A percentile compares a stretch with the other conserved stretches of the same genome.
phyloP scores from a whole-genome alignment of 331 rosid genomes.

The Quercus phellos region DNA sequence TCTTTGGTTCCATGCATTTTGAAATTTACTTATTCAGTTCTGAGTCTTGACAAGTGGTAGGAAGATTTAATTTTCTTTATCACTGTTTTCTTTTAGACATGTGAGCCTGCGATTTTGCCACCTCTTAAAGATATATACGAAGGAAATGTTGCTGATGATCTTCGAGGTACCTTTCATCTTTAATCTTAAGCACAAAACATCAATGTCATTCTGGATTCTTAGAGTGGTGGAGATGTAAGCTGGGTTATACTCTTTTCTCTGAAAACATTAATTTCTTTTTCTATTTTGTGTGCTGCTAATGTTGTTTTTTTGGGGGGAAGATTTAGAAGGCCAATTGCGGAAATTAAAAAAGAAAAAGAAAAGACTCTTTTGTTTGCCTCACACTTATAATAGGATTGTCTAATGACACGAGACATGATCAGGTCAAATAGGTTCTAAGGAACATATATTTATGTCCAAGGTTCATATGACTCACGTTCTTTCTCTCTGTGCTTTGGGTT shows the following conservation, averaged over 20 bases:
- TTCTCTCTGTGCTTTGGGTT: background rate
- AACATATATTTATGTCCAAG: background rate
- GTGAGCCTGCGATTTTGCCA: conserved; percentile 79
- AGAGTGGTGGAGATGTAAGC: conserved; percentile 7
- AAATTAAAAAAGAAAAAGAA: background rate
- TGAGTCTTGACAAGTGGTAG: background rate
- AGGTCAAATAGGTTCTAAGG: background rate
- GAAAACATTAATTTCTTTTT: background rate
- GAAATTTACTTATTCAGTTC: background rate
- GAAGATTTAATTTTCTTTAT: background rate
- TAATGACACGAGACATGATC: background rate
- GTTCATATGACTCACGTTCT: background rate
- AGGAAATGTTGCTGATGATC: conserved; percentile 63
- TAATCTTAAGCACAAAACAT: conserved; percentile 15
- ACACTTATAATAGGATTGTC: background rate
- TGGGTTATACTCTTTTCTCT: conserved; percentile 14
- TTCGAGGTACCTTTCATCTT: conserved; percentile 54
- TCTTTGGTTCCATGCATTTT: background rate
- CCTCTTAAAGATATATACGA: conserved; percentile 80
- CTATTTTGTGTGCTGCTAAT: background rate
- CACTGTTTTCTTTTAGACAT: conserved; percentile 58
- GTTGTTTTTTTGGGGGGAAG: background rate
- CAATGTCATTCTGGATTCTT: conserved; percentile 1
- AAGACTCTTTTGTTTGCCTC: background rate
- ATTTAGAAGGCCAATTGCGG: background rate